Evolutionary conservation across 208 protist species (phyloP).

Genomic region (Wallacemonas rigidus): DNA sequence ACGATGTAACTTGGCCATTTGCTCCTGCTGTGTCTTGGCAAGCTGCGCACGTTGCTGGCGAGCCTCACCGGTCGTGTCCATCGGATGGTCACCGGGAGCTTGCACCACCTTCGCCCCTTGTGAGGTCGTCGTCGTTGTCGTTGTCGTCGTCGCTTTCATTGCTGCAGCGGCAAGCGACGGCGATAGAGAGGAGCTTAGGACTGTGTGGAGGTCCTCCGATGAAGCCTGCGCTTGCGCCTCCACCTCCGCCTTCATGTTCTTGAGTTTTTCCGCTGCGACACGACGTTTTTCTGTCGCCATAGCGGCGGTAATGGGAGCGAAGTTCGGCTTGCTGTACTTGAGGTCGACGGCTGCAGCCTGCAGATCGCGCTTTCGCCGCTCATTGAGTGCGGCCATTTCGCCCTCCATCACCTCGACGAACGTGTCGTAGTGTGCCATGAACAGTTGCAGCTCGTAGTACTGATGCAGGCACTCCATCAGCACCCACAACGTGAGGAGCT

Average conservation of each 20-base stretch:
- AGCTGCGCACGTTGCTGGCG: slow-evolving; percentile 14
- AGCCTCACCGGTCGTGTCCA: slow-evolving; percentile 78
- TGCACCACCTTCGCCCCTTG: slow-evolving; percentile 9
- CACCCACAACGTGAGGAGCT: slow-evolving; percentile 67
- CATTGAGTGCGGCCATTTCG: slow-evolving; percentile 46
- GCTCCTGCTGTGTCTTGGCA: slow-evolving; percentile 18
- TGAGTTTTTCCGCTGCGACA: slow-evolving; percentile 7
- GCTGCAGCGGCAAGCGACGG: not conserved
- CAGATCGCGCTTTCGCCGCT: slow-evolving; percentile 41
- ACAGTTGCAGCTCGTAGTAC: slow-evolving; percentile 77
- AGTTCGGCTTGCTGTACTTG: slow-evolving; percentile 50
- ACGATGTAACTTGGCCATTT: slow-evolving; percentile 26
- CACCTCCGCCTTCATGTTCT: not conserved
- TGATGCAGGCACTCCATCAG: slow-evolving; percentile 82
- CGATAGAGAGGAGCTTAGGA: not conserved
- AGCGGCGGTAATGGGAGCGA: slow-evolving; percentile 51
- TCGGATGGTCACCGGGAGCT: slow-evolving; percentile 40
- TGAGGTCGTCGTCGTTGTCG: not conserved
- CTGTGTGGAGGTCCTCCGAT: not conserved
- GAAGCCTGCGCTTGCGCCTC: slow-evolving; percentile 1
- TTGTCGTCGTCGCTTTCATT: not conserved
- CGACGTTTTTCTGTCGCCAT: slow-evolving; percentile 52
- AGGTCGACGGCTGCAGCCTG: slow-evolving; percentile 45
- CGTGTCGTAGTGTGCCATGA: slow-evolving; percentile 61
- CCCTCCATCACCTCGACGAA: slow-evolving; percentile 71